Evolutionary conservation across 805 yeast genomes (phyloP), one percentile per base, ranked within the genome.

Genomic region (Starmera dryadoides): DNA sequence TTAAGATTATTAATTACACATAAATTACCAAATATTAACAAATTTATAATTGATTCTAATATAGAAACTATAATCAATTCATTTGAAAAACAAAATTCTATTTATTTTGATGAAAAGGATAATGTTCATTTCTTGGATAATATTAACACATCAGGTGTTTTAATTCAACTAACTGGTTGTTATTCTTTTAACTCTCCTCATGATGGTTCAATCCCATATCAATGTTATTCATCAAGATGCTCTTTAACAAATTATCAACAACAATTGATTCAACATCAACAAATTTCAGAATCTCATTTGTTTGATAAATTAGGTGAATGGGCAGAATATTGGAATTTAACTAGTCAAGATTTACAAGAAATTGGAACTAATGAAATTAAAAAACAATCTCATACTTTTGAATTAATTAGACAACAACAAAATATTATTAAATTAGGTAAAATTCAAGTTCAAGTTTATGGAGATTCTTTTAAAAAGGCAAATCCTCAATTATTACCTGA

Each of bases 311-410:
- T 68, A 5, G 68, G 67, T 2, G 77, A 77, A 42, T 81, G 87
- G 87, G 75, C 78, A 0, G 68, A 75, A 9, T 81, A 78, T 49
- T 81, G 86, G 87, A 69, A 74, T 36, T 47, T 81, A 12, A 66
- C 80, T 0, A 67, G 69, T 3, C 77, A 73, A 19, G 81, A 78
- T 35, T 52, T 79, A 21, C 56, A 66, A 17, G 70, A 64, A n/a
- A 60, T 75, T 7, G 77, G 71, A 38, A 69, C 70, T 10, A 56
- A 59, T 10, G 75, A 77, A 39, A 66, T 78, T n/a, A 77, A 76
- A 49, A 68, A 77, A 29, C 95, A 86, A 55, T 80, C 86, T 40
- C 77, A 80, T 41, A 71, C 85, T 4, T 87, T 82, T 59, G 95
- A 86, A 53, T 62, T 86, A 35, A 75, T 86, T 22, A 68, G 77